phyloP scores from a whole-genome alignment of 139 green algal genomes.

The Microglena sp. region DNA sequence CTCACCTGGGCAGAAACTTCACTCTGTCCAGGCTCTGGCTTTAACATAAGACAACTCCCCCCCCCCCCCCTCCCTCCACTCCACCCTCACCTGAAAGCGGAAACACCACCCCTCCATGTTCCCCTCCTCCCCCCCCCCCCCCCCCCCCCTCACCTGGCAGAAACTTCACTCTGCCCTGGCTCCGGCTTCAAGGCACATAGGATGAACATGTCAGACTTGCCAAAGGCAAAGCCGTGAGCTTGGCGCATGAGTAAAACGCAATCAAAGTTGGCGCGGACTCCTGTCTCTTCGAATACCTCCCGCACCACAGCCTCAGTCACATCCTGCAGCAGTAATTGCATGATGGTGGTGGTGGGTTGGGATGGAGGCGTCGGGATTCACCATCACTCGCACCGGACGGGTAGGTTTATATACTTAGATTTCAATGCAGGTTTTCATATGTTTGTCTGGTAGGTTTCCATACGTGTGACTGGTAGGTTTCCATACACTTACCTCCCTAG shows the following conservation, averaged over 20 bases:
- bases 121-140: constrained; percentile 7
- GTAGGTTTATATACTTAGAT: neutral
- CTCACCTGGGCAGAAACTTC: too few species aligned
- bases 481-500: too few species aligned
- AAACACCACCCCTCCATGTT: too few species aligned
- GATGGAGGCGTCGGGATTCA: neutral
- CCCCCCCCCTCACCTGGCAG: too few species aligned
- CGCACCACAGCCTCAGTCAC: too few species aligned
- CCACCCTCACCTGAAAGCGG: neutral
- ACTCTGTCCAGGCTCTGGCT: too few species aligned
- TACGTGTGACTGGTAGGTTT: too few species aligned
- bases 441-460: too few species aligned
- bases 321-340: constrained; percentile 34
- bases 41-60: too few species aligned
- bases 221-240: constrained; percentile 67
- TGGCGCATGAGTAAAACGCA: constrained; percentile 62
- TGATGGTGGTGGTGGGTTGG: neutral
- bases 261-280: constrained; percentile 44
- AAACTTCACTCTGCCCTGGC: constrained; percentile 8
- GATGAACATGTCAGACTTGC: constrained; percentile 78
- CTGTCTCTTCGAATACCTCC: too few species aligned
- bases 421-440: too few species aligned
- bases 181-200: constrained; percentile 21
- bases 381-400: neutral
- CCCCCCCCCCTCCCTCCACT: too few species aligned